phyloP scores from a whole-genome alignment of 2,329 filamentous ascomycete genomes.

The Colletotrichum sp. region DNA sequence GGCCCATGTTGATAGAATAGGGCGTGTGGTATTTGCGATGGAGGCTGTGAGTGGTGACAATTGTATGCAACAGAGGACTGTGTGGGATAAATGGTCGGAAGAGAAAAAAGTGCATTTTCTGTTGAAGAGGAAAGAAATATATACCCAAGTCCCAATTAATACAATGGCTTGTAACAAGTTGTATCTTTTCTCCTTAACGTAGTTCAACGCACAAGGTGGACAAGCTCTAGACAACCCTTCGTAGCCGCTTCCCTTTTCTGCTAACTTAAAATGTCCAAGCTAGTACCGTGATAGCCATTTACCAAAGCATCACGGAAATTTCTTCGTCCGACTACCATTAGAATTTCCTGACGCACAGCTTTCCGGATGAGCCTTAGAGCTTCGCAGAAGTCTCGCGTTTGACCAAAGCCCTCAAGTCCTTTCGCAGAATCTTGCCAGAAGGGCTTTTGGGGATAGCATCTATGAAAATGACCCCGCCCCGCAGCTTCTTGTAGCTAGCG shows the following conservation, averaged over 20 bases:
- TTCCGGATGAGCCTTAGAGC: neutral
- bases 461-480: slow-evolving; percentile 73
- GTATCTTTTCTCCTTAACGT: neutral
- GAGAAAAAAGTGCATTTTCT: neutral
- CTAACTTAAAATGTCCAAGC: neutral
- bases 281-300: neutral
- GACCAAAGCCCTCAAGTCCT: slow-evolving; percentile 40
- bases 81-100: accelerated
- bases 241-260: neutral
- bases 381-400: slow-evolving; percentile 28
- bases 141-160: neutral
- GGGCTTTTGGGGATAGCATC: slow-evolving; percentile 76
- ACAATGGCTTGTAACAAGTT: neutral
- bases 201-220: neutral
- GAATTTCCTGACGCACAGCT: neutral
- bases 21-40: neutral
- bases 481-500: slow-evolving; percentile 69
- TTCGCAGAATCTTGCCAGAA: slow-evolving; percentile 53
- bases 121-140: neutral
- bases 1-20: neutral
- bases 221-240: neutral
- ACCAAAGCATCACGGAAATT: accelerated
- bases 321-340: accelerated
- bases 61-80: neutral
- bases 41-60: neutral